Evolutionary conservation across 768 basidiomycete species (phyloP).

Genomic region (Amanita subjunquillea): DNA sequence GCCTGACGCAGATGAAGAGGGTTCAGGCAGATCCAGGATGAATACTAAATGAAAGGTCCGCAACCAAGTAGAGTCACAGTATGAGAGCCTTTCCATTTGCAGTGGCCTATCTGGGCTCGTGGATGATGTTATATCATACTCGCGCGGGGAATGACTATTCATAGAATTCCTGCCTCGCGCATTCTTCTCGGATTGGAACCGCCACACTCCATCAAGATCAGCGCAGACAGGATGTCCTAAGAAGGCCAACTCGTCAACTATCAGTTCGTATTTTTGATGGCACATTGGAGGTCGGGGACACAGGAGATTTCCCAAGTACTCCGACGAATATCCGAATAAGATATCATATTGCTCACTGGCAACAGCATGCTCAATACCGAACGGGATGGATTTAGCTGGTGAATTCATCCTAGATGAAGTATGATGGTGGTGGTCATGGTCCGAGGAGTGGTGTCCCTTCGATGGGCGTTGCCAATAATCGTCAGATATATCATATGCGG

Average conservation of each 20-base stretch:
- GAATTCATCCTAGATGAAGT: slow-evolving; percentile 42
- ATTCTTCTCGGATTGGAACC: slow-evolving; percentile 54
- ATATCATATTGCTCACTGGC: slow-evolving; percentile 45
- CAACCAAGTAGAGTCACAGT: slow-evolving; percentile 37
- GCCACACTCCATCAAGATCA: slow-evolving; percentile 65
- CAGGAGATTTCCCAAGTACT: slow-evolving; percentile 73
- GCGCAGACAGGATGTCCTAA: slow-evolving; percentile 90
- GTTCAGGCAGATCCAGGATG: slow-evolving; percentile 84
- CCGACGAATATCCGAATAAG: slow-evolving; percentile 72
- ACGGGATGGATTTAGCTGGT: slow-evolving; percentile 33
- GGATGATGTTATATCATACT: slow-evolving; percentile 17
- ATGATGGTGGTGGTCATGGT: slow-evolving; percentile 38
- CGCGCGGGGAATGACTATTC: slow-evolving; percentile 22
- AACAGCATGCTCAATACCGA: slow-evolving; percentile 21
- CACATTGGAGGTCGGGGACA: slow-evolving; percentile 74
- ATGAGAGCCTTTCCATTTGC: slow-evolving; percentile 21
- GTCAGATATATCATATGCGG: slow-evolving; percentile 26
- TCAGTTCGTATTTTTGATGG: slow-evolving; percentile 89
- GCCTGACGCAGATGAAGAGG: slow-evolving; percentile 72
- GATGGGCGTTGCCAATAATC: slow-evolving; percentile 55
- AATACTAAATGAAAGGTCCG: slow-evolving; percentile 80
- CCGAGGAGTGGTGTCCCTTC: slow-evolving; percentile 13
- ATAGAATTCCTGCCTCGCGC: slow-evolving; percentile 49
- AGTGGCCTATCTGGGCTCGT: slow-evolving; percentile 19
- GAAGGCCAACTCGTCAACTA: slow-evolving; percentile 87